A percentile compares a stretch with the other conserved stretches of the same genome.
phyloP scores from a whole-genome alignment of 176 grass and related monocot genomes.

The Eremochloa ophiuroides region DNA sequence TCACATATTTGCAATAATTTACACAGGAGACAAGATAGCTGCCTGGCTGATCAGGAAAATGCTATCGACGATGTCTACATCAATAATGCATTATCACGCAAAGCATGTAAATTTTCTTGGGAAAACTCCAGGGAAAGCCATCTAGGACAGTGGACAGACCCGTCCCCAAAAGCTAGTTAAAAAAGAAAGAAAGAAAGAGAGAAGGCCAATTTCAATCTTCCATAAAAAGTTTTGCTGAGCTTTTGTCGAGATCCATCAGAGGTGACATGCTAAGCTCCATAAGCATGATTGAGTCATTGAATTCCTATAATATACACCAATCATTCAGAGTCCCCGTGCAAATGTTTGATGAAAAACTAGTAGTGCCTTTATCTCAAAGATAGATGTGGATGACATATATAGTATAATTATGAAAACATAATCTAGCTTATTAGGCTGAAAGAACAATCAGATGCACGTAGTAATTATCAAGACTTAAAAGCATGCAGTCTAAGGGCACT shows the following conservation, averaged over 20 bases:
- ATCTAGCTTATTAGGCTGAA: not conserved
- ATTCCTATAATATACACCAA: not conserved
- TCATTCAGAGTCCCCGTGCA: constrained; percentile 20
- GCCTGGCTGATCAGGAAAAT: not conserved
- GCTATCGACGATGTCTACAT: not conserved
- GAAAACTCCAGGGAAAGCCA: not conserved
- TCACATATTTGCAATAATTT: not conserved
- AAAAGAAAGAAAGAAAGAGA: not conserved
- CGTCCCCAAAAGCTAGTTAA: not conserved
- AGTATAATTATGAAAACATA: not conserved
- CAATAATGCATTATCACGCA: constrained; percentile 7
- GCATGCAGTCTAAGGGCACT: not conserved
- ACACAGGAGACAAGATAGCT: not conserved
- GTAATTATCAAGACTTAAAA: not conserved
- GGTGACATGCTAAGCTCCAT: not conserved
- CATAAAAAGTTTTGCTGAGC: constrained; percentile 8
- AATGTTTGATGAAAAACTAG: not conserved
- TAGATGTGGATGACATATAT: not conserved
- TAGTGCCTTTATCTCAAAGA: not conserved
- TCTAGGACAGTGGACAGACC: not conserved
- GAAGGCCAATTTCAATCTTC: not conserved
- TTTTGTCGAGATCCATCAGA: constrained; percentile 24
- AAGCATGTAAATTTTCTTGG: not conserved
- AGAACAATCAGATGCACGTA: not conserved
- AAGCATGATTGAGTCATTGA: not conserved